Evolutionary conservation across 352 stramenopile genomes (phyloP).

Genomic region (Halophytophthora polymorphica): DNA sequence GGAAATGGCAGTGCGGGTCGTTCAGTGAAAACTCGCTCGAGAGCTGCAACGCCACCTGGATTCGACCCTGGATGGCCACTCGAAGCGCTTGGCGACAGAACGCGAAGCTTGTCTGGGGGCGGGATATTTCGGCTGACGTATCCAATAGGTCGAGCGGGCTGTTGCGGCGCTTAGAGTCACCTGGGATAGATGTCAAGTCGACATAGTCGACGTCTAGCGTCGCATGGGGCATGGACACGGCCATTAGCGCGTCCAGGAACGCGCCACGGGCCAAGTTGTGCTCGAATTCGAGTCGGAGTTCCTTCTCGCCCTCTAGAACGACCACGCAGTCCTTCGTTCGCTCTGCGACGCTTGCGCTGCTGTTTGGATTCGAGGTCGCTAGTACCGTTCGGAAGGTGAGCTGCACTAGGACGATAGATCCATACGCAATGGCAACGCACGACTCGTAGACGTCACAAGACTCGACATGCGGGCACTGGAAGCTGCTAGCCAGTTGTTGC

Average conservation of each 20-base stretch:
- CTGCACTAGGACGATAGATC: slow-evolving; percentile 31
- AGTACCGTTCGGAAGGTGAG: slow-evolving; percentile 37
- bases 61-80: slow-evolving; percentile 31
- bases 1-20: slow-evolving; percentile 24
- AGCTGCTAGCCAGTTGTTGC: slow-evolving; percentile 23
- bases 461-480: slow-evolving; percentile 38
- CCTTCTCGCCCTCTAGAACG: slow-evolving; percentile 13
- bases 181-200: too few species aligned
- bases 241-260: slow-evolving; percentile 43
- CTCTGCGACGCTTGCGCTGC: slow-evolving; percentile 19
- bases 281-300: slow-evolving; percentile 48
- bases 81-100: slow-evolving; percentile 38
- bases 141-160: too few species aligned
- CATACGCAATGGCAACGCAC: slow-evolving; percentile 22
- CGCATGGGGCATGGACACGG: slow-evolving; percentile 11
- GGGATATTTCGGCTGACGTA: background rate
- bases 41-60: slow-evolving; percentile 41
- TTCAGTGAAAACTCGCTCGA: slow-evolving; percentile 25
- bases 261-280: slow-evolving; percentile 43
- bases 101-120: slow-evolving; percentile 17
- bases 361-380: background rate
- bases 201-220: slow-evolving; percentile 39
- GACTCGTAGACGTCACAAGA: slow-evolving; percentile 31
- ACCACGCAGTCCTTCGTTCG: slow-evolving; percentile 41
- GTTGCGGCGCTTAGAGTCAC: too few species aligned